These are phyloP conservation scores for Fraxinus platypoda DNA, from an alignment of 305 asterid species.

Conservation along the genomic window DNA sequence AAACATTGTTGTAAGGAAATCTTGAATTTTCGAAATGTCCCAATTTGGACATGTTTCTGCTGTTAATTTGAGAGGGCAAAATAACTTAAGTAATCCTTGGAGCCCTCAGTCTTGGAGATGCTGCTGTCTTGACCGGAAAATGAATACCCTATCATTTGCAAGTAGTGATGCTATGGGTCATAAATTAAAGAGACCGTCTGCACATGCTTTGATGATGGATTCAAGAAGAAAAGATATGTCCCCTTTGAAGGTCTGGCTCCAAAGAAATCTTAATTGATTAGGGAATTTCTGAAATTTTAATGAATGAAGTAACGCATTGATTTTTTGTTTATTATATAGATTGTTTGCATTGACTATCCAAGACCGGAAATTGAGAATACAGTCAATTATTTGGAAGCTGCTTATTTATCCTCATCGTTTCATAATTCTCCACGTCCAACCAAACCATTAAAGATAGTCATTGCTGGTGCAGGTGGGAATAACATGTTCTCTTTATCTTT, in stretches of 20 bases:
- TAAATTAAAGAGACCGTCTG: constrained; percentile 39
- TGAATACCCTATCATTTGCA: constrained; percentile 48
- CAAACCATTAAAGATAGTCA: constrained; percentile 77
- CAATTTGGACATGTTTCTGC: constrained; percentile 80
- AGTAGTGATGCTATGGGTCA: constrained; percentile 58
- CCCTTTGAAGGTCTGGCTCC: constrained; percentile 61
- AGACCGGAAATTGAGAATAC: constrained; percentile 88
- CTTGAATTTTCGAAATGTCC: constrained; percentile 45
- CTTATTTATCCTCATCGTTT: constrained; percentile 64
- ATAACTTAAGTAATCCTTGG: constrained; percentile 34
- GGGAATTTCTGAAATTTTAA: background rate
- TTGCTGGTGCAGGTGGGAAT: constrained; percentile 89
- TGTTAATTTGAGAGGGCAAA: constrained; percentile 55
- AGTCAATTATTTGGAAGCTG: constrained; percentile 82
- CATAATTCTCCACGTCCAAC: constrained; percentile 63
- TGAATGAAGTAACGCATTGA: constrained; percentile 12
- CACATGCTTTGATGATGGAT: constrained; percentile 35
- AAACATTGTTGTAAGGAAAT: constrained; percentile 6
- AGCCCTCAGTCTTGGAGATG: constrained; percentile 33
- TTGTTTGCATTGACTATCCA: constrained; percentile 87
- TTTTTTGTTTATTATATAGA: constrained; percentile 26
- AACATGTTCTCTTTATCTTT: background rate
- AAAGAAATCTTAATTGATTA: constrained; percentile 5
- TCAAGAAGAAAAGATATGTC: constrained; percentile 25
- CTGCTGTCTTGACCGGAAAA: constrained; percentile 34